These are phyloP conservation scores for Ophiostoma novo-ulmi DNA, from an alignment of 2,329 filamentous ascomycete genomes.

Conservation along the genomic window DNA sequence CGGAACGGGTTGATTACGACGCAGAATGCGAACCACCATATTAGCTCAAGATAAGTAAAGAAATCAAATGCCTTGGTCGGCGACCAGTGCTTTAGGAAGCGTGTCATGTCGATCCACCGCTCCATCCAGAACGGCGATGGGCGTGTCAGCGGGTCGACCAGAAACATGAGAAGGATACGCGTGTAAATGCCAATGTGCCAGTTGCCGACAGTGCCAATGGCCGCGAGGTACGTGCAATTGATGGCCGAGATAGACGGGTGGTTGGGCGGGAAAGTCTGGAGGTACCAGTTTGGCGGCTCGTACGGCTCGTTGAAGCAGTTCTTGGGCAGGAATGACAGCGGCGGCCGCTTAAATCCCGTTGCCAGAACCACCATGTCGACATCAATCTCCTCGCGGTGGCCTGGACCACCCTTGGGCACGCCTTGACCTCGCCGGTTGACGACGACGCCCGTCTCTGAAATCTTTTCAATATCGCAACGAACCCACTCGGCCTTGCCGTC, in stretches of 20 bases:
- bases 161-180: conserved; percentile 77
- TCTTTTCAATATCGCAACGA: conserved; percentile 68
- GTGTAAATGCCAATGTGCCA: conserved; percentile 91
- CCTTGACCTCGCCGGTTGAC: conserved; percentile 69
- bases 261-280: conserved; percentile 74
- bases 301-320: conserved; percentile 71
- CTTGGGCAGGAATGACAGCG: conserved; percentile 65
- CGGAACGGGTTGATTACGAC: conserved; percentile 76
- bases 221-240: conserved; percentile 74
- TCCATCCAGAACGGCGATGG: conserved; percentile 72
- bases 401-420: conserved; percentile 71
- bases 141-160: conserved; percentile 69
- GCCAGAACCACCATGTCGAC: conserved; percentile 78
- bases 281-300: conserved; percentile 77
- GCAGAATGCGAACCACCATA: conserved; percentile 82
- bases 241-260: conserved; percentile 72
- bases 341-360: conserved; percentile 72
- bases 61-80: conserved; percentile 80
- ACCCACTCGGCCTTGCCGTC: conserved; percentile 70
- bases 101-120: conserved; percentile 81
- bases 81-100: conserved; percentile 60
- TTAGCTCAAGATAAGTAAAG: conserved; percentile 77
- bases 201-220: conserved; percentile 76
- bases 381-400: conserved; percentile 58
- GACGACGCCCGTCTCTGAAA: conserved; percentile 57